These are phyloP conservation scores for Antarctomyces pellizariae DNA, from an alignment of 495 filamentous ascomycete species.

Conservation along the genomic window DNA sequence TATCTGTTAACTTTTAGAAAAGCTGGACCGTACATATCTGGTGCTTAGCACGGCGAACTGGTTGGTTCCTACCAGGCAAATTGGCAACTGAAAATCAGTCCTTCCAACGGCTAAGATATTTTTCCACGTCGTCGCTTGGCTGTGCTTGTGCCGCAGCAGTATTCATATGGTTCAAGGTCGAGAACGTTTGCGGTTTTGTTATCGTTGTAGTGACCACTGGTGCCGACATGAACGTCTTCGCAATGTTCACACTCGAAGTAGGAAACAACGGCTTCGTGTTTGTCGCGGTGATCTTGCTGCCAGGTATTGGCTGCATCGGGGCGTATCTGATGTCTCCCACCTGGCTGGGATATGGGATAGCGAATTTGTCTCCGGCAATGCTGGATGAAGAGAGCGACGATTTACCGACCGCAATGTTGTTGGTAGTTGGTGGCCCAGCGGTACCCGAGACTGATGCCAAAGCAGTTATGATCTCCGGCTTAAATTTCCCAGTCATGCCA, in stretches of 20 bases:
- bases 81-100: no score
- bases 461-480: constrained; percentile 19
- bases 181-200: constrained; percentile 33
- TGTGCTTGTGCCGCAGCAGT: constrained; percentile 15
- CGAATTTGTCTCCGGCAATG: constrained; percentile 15
- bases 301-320: constrained; percentile 45
- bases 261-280: constrained; percentile 33
- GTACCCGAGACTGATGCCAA: constrained; percentile 21
- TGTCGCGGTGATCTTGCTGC: constrained; percentile 34
- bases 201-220: constrained; percentile 35
- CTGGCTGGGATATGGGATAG: constrained; percentile 36
- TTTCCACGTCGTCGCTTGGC: constrained; percentile 31
- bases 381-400: constrained; percentile 5
- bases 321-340: constrained; percentile 43
- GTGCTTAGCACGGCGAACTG: no score
- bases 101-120: constrained; percentile 33
- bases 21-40: no score
- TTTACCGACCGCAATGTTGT: constrained; percentile 12
- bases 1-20: no score
- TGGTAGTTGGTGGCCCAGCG: constrained; percentile 17
- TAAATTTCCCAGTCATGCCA: constrained; percentile 42
- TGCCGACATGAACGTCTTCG: constrained; percentile 27
- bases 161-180: constrained; percentile 32
- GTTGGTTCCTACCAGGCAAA: no score
- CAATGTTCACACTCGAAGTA: constrained; percentile 34